These are phyloP conservation scores for Monosporascus sp. DNA, from an alignment of 2,329 filamentous ascomycete species.

Conservation along the genomic window DNA sequence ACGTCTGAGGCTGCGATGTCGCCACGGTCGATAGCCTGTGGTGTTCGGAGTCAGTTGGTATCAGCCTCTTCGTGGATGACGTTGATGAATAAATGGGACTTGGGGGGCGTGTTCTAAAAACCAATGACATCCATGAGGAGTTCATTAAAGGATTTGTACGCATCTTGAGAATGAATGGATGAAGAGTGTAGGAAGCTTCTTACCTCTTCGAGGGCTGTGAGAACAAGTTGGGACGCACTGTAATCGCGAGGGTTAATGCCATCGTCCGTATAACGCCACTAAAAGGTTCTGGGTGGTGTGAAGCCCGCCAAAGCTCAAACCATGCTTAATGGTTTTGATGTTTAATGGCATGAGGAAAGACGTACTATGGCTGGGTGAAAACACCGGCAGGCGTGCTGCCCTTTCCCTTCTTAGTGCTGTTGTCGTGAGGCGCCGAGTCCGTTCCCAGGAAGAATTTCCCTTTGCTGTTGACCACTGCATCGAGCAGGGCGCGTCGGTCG, in stretches of 20 bases:
- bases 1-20: slow-evolving; percentile 23
- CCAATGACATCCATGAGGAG: too few relatives aligned
- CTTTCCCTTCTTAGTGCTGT: slow-evolving; percentile 52
- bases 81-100: too few relatives aligned
- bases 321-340: neutral
- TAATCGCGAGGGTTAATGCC: neutral
- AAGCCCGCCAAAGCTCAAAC: neutral
- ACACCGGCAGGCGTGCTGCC: slow-evolving; percentile 64
- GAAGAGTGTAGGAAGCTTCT: neutral
- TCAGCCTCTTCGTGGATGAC: too few relatives aligned
- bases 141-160: too few relatives aligned
- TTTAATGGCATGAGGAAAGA: neutral
- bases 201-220: slow-evolving; percentile 47
- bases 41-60: neutral
- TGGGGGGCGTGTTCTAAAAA: too few relatives aligned
- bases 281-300: too few relatives aligned
- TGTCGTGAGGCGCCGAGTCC: slow-evolving; percentile 68
- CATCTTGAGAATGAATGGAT: too few relatives aligned
- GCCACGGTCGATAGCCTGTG: slow-evolving; percentile 29
- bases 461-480: slow-evolving; percentile 54
- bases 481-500: slow-evolving; percentile 68
- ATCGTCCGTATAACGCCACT: neutral
- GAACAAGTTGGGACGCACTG: slow-evolving; percentile 44
- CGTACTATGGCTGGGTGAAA: slow-evolving; percentile 66
- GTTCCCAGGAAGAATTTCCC: slow-evolving; percentile 68